A percentile compares a stretch with the other conserved stretches of the same genome.
Evolutionary conservation across 2,329 filamentous ascomycete species (phyloP).

Genomic region (Verticillium nonalfalfae): DNA sequence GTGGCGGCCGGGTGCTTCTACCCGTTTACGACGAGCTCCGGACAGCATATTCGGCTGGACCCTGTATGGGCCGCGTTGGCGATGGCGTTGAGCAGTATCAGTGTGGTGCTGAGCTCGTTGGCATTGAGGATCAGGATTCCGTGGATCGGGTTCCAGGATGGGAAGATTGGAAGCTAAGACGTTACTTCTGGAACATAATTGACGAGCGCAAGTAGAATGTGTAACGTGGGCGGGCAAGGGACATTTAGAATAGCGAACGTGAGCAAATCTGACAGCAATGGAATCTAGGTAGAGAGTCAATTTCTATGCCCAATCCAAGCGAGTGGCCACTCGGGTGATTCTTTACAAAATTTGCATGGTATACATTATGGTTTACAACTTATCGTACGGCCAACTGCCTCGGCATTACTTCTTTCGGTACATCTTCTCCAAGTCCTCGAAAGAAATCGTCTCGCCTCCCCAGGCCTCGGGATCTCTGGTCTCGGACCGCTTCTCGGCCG

Average conservation of each 20-base stretch:
- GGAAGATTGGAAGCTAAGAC: constrained; percentile 12
- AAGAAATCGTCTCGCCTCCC: constrained; percentile 25
- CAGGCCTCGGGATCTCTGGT: constrained; percentile 13
- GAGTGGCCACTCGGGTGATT: not conserved
- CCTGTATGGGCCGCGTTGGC: constrained; percentile 85
- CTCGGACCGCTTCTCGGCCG: constrained; percentile 4
- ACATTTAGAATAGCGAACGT: no score
- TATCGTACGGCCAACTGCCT: not conserved
- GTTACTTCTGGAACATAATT: not conserved
- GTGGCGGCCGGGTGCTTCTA: constrained; percentile 78
- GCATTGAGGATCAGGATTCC: constrained; percentile 51
- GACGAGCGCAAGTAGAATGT: no score
- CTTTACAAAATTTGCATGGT: not conserved
- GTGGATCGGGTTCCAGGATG: constrained; percentile 35
- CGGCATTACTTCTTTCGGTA: constrained; percentile 5
- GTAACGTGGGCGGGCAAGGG: no score
- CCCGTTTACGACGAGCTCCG: constrained; percentile 37
- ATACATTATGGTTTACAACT: not conserved
- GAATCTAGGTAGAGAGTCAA: not conserved
- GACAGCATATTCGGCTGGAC: constrained; percentile 57
- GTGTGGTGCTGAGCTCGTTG: constrained; percentile 78
- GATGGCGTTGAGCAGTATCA: constrained; percentile 89
- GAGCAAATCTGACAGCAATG: no score
- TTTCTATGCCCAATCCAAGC: not conserved
- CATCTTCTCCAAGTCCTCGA: constrained; percentile 23